Conservation (phyloP, 768 basidiomycete species). For the Suillus decipiens region DNA sequence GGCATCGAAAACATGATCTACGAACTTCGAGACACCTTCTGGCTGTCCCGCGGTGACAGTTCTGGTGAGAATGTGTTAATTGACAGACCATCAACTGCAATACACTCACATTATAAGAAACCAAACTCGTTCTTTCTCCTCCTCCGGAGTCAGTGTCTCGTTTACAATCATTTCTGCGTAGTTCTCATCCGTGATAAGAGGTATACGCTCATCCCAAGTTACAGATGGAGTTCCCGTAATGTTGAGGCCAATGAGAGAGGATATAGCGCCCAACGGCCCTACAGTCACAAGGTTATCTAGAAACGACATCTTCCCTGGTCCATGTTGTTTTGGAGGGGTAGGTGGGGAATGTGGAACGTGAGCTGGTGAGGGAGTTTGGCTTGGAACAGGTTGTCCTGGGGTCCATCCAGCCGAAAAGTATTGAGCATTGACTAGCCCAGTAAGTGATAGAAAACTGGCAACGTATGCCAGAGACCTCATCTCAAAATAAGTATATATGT, state of each 20-base stretch:
- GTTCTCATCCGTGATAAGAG: conserved; percentile 82
- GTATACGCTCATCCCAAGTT: conserved; percentile 72
- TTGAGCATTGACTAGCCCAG: conserved; percentile 48
- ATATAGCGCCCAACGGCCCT: conserved; percentile 54
- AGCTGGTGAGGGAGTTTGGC: conserved; percentile 17
- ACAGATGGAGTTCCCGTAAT: conserved; percentile 51
- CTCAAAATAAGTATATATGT: conserved; percentile 20
- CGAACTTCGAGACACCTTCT: conserved; percentile 66
- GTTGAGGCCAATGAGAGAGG: conserved; percentile 68
- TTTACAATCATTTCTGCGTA: conserved; percentile 71
- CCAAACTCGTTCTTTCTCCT: conserved; percentile 74
- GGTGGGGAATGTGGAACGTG: conserved; percentile 27
- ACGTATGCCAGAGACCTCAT: conserved; percentile 54
- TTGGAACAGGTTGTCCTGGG: conserved; percentile 62
- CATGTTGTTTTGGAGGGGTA: conserved; percentile 24
- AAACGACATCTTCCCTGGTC: conserved; percentile 24
- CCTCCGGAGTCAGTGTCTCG: conserved; percentile 62
- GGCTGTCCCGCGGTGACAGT: conserved; percentile 57
- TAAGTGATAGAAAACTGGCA: conserved; percentile 30
- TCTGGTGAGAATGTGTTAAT: conserved; percentile 34
- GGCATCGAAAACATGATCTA: conserved; percentile 74
- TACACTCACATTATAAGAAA: conserved; percentile 69
- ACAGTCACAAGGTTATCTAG: conserved; percentile 46
- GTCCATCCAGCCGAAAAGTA: conserved; percentile 84
- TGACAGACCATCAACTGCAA: neutral